A percentile compares a stretch with the other conserved stretches of the same genome.
These are phyloP conservation scores for Boletus fagicola DNA, from an alignment of 768 basidiomycete species.

Conservation along the genomic window DNA sequence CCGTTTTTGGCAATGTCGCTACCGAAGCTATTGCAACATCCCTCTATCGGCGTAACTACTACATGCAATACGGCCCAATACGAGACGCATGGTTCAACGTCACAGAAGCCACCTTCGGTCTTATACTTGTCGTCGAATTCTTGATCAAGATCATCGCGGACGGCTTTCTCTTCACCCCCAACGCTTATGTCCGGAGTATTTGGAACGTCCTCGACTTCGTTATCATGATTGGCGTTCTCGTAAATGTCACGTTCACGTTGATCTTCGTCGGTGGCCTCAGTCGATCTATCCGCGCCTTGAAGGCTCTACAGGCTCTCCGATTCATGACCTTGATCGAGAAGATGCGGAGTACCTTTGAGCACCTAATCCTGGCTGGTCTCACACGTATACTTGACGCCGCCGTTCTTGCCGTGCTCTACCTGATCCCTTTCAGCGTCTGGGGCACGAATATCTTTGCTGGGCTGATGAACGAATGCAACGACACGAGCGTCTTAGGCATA, in stretches of 20 bases:
- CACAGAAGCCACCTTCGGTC: constrained; percentile 68
- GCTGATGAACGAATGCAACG: constrained; percentile 82
- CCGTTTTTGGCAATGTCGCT: constrained; percentile 79
- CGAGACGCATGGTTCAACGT: constrained; percentile 86
- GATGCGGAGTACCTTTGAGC: constrained; percentile 85
- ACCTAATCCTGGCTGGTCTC: constrained; percentile 83
- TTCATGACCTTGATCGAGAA: constrained; percentile 86
- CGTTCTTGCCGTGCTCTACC: constrained; percentile 83
- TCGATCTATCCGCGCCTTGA: constrained; percentile 80
- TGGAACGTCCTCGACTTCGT: constrained; percentile 92
- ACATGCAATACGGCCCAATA: constrained; percentile 52
- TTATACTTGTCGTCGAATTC: constrained; percentile 76
- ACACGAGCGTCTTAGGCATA: constrained; percentile 49
- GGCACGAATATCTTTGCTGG: constrained; percentile 92
- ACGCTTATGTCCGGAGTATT: constrained; percentile 85
- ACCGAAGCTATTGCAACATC: constrained; percentile 85
- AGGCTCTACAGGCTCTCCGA: constrained; percentile 84
- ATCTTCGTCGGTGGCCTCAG: constrained; percentile 76
- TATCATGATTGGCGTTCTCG: constrained; percentile 73
- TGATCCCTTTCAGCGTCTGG: constrained; percentile 93
- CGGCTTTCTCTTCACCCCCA: constrained; percentile 87
- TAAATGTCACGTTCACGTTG: constrained; percentile 70
- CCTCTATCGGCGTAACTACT: constrained; percentile 74
- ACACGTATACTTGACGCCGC: constrained; percentile 86
- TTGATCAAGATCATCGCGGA: constrained; percentile 90